Evolutionary conservation across 768 basidiomycete species (phyloP).

Genomic region (Boletus coccyginus): DNA sequence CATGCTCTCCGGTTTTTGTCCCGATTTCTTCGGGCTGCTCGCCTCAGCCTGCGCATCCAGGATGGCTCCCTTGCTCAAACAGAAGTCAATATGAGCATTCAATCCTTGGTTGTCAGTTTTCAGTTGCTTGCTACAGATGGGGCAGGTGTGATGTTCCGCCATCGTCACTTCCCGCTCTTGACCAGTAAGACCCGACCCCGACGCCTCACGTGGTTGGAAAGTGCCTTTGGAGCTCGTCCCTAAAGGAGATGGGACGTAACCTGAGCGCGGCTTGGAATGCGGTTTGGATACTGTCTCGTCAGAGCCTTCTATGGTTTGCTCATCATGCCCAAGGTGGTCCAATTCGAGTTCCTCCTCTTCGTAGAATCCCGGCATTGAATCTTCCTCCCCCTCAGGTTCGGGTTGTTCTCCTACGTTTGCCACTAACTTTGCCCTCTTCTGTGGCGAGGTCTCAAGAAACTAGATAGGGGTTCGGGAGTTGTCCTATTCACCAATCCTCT

Average conservation of each 20-base stretch:
- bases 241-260: not conserved
- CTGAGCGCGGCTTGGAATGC: conserved; percentile 16
- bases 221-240: not conserved
- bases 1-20: not conserved
- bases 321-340: conserved; percentile 10
- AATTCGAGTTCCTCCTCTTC: conserved; percentile 41
- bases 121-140: conserved; percentile 64
- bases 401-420: conserved; percentile 6
- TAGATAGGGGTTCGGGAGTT: conserved; percentile 21
- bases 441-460: conserved; percentile 56
- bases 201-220: conserved; percentile 10
- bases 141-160: conserved; percentile 50
- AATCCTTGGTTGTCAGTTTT: conserved; percentile 72
- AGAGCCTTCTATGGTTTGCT: conserved; percentile 2
- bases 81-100: conserved; percentile 89
- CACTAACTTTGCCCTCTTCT: conserved; percentile 41
- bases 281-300: conserved; percentile 2
- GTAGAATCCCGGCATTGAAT: conserved; percentile 52
- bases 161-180: not conserved
- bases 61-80: conserved; percentile 77
- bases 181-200: conserved; percentile 15
- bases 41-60: conserved; percentile 55
- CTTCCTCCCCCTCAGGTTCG: conserved; percentile 28
- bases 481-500: not conserved
- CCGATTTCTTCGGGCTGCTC: conserved; percentile 17